phyloP scores from a whole-genome alignment of 495 filamentous ascomycete species.

The Xylaria telfairii region DNA sequence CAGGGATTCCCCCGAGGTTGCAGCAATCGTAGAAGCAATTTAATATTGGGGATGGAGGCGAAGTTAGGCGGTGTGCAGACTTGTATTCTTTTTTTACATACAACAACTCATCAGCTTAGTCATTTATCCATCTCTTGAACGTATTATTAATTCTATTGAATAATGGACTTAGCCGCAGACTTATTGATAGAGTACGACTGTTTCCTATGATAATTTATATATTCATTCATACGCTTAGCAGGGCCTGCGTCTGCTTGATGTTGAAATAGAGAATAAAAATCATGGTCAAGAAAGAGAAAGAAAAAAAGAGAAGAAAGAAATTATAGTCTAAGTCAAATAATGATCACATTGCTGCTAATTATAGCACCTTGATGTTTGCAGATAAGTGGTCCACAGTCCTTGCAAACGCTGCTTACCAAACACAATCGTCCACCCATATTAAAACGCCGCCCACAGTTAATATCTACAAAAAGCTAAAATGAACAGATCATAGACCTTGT shows the following conservation, averaged over 20 bases:
- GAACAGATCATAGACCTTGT: not conserved
- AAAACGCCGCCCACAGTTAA: not conserved
- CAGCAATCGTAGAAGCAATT: too few species aligned
- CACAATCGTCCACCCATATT: not conserved
- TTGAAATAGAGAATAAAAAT: not conserved
- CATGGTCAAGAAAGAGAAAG: too few species aligned
- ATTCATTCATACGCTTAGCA: too few species aligned
- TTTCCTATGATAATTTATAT: not conserved
- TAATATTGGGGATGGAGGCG: too few species aligned
- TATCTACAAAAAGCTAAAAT: not conserved
- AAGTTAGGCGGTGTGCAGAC: too few species aligned
- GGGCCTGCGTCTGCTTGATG: not conserved
- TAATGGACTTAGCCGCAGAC: not conserved
- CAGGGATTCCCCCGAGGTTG: too few species aligned
- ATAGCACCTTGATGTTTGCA: too few species aligned
- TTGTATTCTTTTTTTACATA: not conserved
- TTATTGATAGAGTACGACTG: not conserved
- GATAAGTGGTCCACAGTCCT: not conserved
- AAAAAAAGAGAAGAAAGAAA: too few species aligned
- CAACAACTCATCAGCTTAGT: not conserved
- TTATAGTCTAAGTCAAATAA: not conserved
- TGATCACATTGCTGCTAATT: not conserved
- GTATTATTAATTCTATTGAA: not conserved
- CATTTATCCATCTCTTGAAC: not conserved
- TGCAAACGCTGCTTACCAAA: too few species aligned